Percentiles rank a stretch among this genome's conserved stretches.
Evolutionary conservation across 495 filamentous ascomycete species (phyloP).

Genomic region (Daldinia caldariorum): DNA sequence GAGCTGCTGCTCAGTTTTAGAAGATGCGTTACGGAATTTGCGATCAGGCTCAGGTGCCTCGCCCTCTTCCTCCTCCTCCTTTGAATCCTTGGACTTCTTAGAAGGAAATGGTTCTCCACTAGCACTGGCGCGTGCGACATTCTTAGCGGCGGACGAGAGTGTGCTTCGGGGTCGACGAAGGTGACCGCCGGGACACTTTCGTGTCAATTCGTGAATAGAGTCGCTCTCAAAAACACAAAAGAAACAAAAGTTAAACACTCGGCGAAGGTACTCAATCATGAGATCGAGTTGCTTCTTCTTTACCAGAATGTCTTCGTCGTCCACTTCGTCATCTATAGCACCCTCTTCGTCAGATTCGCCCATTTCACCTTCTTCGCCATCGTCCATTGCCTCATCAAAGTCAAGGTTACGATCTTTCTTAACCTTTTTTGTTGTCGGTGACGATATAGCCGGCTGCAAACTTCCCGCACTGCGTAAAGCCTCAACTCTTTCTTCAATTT

Average conservation of each 20-base stretch:
- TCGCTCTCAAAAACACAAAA: constrained; percentile 99
- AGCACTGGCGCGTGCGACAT: constrained; percentile 85
- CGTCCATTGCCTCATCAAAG: constrained; percentile 75
- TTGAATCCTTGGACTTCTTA: constrained; percentile 74
- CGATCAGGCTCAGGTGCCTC: constrained; percentile 69
- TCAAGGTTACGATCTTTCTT: constrained; percentile 66
- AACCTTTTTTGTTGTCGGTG: constrained; percentile 68
- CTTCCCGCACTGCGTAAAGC: constrained; percentile 75
- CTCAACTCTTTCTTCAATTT: constrained; percentile 88
- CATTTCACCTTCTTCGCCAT: constrained; percentile 75
- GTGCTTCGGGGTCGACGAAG: constrained; percentile 87
- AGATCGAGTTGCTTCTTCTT: constrained; percentile 98
- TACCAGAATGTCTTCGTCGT: constrained; percentile 86
- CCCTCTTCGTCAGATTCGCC: constrained; percentile 74
- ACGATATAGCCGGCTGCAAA: constrained; percentile 71
- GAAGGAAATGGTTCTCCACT: constrained; percentile 80
- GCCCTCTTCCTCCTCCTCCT: constrained; percentile 73
- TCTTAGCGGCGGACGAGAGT: constrained; percentile 81
- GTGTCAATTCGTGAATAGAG: constrained; percentile 91
- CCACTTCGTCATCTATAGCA: constrained; percentile 82
- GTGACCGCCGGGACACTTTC: constrained; percentile 97
- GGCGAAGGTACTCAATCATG: constrained; percentile 93
- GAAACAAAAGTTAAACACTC: constrained; percentile 98
- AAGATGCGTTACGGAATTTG: constrained; percentile 68
- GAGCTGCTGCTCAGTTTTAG: constrained; percentile 88